Evolutionary conservation across 2,329 filamentous ascomycete genomes (phyloP).

Genomic region (Fusarium zealandicum): DNA sequence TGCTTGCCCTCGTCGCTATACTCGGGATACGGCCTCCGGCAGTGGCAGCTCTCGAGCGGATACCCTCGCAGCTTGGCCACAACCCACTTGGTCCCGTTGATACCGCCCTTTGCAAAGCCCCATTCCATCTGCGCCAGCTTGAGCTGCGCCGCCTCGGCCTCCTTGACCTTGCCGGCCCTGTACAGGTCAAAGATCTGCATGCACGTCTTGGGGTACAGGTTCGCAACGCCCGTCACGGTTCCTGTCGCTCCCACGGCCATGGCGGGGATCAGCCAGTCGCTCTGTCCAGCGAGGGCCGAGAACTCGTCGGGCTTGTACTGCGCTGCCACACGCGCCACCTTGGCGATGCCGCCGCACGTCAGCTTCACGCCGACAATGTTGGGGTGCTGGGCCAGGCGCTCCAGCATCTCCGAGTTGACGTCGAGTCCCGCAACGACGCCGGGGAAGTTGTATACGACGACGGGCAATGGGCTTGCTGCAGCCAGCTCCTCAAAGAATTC

Average conservation of each 20-base stretch:
- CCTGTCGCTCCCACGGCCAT: conserved; percentile 65
- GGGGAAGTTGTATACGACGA: conserved; percentile 78
- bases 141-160: conserved; percentile 58
- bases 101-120: conserved; percentile 65
- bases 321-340: conserved; percentile 67
- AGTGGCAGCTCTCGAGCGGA: conserved; percentile 57
- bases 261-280: conserved; percentile 72
- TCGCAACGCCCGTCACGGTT: conserved; percentile 69
- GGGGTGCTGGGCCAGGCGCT: conserved; percentile 61
- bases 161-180: conserved; percentile 53
- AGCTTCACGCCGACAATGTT: conserved; percentile 76
- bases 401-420: conserved; percentile 70
- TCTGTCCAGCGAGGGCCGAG: conserved; percentile 72
- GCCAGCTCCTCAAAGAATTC: conserved; percentile 69
- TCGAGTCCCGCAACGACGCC: conserved; percentile 72
- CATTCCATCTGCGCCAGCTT: conserved; percentile 61
- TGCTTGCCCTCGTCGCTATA: conserved; percentile 50
- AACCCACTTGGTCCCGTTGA: conserved; percentile 68
- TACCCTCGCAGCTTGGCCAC: conserved; percentile 63
- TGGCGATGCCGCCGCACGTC: conserved; percentile 77
- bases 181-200: conserved; percentile 58
- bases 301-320: conserved; percentile 63
- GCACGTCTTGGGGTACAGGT: conserved; percentile 67
- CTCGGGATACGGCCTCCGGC: conserved; percentile 61
- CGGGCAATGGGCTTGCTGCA: conserved; percentile 64